Evolutionary conservation across 768 basidiomycete species (phyloP).

Genomic region (Cystofilobasidium bisporidii): DNA sequence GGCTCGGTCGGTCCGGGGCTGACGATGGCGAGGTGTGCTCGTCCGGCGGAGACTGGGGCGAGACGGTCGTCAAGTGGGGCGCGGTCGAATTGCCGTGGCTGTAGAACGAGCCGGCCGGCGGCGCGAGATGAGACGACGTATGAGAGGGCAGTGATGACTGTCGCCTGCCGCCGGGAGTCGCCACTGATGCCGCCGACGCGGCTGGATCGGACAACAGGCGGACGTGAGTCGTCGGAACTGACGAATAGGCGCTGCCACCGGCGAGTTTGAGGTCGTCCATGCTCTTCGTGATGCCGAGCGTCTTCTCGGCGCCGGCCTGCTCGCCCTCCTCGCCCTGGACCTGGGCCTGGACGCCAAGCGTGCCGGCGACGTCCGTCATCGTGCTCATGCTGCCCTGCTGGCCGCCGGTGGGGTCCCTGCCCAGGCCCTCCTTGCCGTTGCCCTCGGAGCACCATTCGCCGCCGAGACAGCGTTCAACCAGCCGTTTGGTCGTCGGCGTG

Average conservation of each 20-base stretch:
- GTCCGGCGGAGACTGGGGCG: neutral
- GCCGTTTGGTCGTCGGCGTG: slow-evolving; percentile 73
- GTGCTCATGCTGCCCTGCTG: slow-evolving; percentile 5
- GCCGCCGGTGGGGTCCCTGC: neutral
- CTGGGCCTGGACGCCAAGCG: neutral
- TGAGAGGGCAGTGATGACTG: neutral
- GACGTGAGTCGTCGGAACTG: neutral
- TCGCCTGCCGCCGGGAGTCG: neutral
- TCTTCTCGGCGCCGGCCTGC: neutral
- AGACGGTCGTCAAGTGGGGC: neutral
- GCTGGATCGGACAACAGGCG: neutral
- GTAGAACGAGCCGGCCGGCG: neutral
- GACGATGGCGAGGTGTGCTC: neutral
- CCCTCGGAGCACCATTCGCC: slow-evolving; percentile 56
- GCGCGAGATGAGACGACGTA: neutral
- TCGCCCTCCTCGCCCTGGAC: neutral
- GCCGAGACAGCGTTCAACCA: slow-evolving; percentile 80
- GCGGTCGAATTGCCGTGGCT: neutral
- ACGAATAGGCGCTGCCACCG: neutral
- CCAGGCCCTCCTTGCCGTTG: neutral
- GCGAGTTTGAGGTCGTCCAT: neutral
- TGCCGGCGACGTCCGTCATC: neutral
- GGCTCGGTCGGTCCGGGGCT: neutral
- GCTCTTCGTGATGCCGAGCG: neutral
- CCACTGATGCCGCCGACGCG: neutral